These are phyloP conservation scores for Raffaelea ambrosiae DNA, from an alignment of 2,329 filamentous ascomycete species.

Conservation along the genomic window DNA sequence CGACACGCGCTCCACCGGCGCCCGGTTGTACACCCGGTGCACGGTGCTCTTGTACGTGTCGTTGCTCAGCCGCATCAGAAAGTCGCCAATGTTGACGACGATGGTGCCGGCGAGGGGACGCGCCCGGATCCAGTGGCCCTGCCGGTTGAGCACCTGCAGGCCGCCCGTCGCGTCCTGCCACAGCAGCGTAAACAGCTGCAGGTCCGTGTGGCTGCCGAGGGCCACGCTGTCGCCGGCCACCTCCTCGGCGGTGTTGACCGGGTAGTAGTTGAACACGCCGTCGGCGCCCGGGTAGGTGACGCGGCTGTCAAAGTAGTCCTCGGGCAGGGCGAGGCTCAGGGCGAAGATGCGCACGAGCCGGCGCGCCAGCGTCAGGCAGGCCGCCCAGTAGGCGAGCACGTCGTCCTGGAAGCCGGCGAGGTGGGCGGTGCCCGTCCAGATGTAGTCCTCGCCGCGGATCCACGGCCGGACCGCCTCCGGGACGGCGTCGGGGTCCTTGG, in stretches of 20 bases:
- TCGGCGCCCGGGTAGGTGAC: constrained; percentile 20
- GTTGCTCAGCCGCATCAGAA: constrained; percentile 27
- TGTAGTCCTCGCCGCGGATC: constrained; percentile 9
- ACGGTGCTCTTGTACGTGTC: constrained; percentile 24
- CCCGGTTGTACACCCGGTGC: constrained; percentile 38
- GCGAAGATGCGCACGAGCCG: constrained; percentile 13
- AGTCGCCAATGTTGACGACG: constrained; percentile 44
- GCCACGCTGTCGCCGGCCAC: constrained; percentile 20
- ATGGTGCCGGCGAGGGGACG: constrained; percentile 20
- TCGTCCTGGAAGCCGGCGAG: constrained; percentile 11
- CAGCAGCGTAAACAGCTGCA: background rate
- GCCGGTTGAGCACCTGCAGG: background rate
- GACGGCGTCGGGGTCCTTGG: constrained; percentile 10
- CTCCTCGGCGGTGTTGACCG: constrained; percentile 18
- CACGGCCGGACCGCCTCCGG: background rate
- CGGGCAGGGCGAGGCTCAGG: constrained; percentile 10
- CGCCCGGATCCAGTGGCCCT: background rate
- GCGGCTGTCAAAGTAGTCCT: constrained; percentile 28
- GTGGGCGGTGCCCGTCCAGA: constrained; percentile 12
- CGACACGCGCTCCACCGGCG: constrained; percentile 32
- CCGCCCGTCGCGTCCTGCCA: background rate
- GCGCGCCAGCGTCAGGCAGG: constrained; percentile 7
- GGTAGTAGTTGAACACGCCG: constrained; percentile 16
- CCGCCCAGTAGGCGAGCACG: constrained; percentile 11
- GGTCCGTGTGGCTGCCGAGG: constrained; percentile 23